Conservation (phyloP, 2,329 filamentous ascomycete species). For the Ophiostoma triangulosporum region DNA sequence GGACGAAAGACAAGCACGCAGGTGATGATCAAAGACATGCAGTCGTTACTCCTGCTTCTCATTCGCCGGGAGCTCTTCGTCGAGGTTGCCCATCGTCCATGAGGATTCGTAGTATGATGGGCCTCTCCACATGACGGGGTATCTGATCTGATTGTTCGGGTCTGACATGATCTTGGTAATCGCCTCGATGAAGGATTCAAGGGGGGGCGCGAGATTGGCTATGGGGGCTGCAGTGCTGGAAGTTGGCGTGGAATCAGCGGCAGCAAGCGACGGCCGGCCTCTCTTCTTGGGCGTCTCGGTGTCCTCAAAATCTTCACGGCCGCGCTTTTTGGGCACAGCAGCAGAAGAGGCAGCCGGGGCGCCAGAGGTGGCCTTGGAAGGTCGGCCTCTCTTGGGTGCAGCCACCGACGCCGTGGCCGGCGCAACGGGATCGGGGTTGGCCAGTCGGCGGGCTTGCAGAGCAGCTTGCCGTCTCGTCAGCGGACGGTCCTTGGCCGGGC, state of each 20-base stretch:
- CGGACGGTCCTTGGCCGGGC: neutral
- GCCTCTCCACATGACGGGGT: constrained; percentile 40
- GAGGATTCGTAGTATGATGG: too few species aligned
- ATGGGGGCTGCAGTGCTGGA: neutral
- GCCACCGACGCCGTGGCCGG: neutral
- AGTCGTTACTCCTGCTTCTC: constrained; percentile 16
- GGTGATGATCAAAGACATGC: neutral
- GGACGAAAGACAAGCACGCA: neutral
- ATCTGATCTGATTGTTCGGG: constrained; percentile 27
- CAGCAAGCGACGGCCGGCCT: neutral
- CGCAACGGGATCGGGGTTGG: neutral
- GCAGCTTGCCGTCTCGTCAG: constrained; percentile 8
- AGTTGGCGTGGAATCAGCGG: neutral
- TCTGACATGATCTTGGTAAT: constrained; percentile 30
- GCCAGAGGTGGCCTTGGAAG: neutral
- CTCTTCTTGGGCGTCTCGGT: constrained; percentile 2
- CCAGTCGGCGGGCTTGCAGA: constrained; percentile 4
- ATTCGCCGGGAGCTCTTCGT: constrained; percentile 23
- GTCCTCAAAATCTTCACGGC: too few species aligned
- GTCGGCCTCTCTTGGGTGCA: constrained; percentile 1
- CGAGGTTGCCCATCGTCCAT: constrained; percentile 30
- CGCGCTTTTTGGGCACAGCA: constrained; percentile 1
- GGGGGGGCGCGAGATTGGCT: neutral
- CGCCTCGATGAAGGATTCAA: constrained; percentile 34
- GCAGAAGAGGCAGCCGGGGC: neutral